Evolutionary conservation across 495 filamentous ascomycete genomes (phyloP).

Genomic region (Penicillium herquei): DNA sequence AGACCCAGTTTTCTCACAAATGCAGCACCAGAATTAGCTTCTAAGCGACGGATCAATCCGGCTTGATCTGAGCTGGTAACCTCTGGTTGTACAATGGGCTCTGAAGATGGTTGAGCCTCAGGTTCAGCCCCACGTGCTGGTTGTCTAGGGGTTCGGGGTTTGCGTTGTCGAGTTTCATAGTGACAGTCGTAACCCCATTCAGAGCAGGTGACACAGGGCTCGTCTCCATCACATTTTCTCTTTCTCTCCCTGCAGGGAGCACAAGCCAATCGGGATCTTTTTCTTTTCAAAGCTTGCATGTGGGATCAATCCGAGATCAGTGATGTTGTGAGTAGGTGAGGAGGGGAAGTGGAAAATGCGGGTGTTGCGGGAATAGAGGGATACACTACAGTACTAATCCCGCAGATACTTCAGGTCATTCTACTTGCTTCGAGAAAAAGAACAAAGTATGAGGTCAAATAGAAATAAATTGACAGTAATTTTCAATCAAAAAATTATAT

Average conservation of each 20-base stretch:
- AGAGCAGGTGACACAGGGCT: slow-evolving; percentile 46
- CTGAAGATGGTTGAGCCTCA: neutral
- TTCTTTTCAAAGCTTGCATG: slow-evolving; percentile 27
- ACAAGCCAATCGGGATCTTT: slow-evolving; percentile 41
- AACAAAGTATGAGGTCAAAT: no score
- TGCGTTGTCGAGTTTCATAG: slow-evolving; percentile 22
- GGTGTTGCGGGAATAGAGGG: slow-evolving; percentile 8
- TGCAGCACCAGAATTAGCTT: slow-evolving; percentile 51
- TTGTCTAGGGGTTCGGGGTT: neutral
- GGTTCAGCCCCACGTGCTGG: neutral
- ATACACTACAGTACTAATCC: neutral
- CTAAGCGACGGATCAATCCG: slow-evolving; percentile 31
- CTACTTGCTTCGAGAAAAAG: no score
- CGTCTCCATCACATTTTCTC: slow-evolving; percentile 45
- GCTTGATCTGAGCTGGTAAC: slow-evolving; percentile 24
- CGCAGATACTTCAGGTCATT: no score
- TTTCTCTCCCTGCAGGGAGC: slow-evolving; percentile 50
- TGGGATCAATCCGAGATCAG: neutral
- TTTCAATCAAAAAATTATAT: neutral
- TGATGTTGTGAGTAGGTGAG: neutral
- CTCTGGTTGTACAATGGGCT: neutral
- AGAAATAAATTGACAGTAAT: neutral
- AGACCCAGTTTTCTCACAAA: slow-evolving; percentile 50
- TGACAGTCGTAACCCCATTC: slow-evolving; percentile 49
- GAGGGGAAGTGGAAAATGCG: slow-evolving; percentile 9